phyloP scores from a whole-genome alignment of 495 filamentous ascomycete species.

The Pyronema domesticum region DNA sequence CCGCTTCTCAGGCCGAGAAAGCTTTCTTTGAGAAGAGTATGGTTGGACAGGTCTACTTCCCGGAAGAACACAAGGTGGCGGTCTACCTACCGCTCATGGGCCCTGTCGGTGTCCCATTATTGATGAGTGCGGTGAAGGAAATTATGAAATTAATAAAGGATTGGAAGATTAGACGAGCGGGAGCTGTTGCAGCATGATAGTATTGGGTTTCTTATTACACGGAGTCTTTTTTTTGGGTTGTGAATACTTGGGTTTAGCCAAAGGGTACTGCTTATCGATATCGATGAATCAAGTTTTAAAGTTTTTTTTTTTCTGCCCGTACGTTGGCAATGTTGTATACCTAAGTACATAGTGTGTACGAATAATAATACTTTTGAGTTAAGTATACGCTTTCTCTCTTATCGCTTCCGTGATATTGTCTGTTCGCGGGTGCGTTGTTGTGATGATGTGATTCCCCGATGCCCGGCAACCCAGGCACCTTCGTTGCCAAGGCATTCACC shows the following conservation, averaged over 20 bases:
- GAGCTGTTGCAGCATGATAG: neutral
- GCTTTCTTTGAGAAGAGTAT: slow-evolving; percentile 98
- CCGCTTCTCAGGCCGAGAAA: slow-evolving; percentile 74
- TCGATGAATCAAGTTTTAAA: neutral
- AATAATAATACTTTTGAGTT: neutral
- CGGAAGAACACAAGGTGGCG: slow-evolving; percentile 96
- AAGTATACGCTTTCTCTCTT: neutral
- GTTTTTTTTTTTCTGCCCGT: neutral
- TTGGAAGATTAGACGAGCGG: neutral
- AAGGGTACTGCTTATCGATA: too few relatives aligned
- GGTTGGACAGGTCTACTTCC: slow-evolving; percentile 95
- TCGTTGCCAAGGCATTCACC: neutral
- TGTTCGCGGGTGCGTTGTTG: too few relatives aligned
- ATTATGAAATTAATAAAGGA: slow-evolving; percentile 12
- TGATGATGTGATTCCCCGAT: too few relatives aligned
- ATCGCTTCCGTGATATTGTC: too few relatives aligned
- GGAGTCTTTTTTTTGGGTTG: slow-evolving; percentile 1
- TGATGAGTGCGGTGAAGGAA: slow-evolving; percentile 72
- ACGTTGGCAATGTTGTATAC: neutral
- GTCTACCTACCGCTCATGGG: slow-evolving; percentile 86
- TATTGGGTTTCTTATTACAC: neutral
- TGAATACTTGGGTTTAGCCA: neutral
- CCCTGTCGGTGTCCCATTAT: slow-evolving; percentile 74
- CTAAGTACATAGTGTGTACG: neutral
- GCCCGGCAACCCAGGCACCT: too few relatives aligned